Evolutionary conservation across 352 stramenopile species (phyloP).

Genomic region (Globisporangium nodosum): DNA sequence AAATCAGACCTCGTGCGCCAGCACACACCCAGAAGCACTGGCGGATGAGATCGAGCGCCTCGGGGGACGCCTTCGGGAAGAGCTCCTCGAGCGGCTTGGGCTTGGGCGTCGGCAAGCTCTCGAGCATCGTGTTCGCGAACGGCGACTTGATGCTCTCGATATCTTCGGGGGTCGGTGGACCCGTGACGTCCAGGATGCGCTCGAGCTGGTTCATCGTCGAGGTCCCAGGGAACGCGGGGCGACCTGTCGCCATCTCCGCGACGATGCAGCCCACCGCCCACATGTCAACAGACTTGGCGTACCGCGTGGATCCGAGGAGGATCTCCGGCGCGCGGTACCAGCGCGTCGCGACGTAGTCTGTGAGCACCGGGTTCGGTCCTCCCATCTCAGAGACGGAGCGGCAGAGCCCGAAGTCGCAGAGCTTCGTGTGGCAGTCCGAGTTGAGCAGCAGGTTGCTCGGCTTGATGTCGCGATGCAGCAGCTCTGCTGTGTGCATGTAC

Average conservation of each 20-base stretch:
- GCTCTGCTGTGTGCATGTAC: conserved; percentile 93
- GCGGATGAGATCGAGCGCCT: conserved; percentile 88
- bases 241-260: conserved; percentile 90
- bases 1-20: not conserved
- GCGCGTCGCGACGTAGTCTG: conserved; percentile 95
- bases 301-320: conserved; percentile 89
- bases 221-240: conserved; percentile 91
- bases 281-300: conserved; percentile 93
- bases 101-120: conserved; percentile 79
- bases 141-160: conserved; percentile 90
- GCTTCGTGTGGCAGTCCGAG: conserved; percentile 91
- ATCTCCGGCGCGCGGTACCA: conserved; percentile 97
- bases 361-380: conserved; percentile 82
- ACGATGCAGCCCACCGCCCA: conserved; percentile 94
- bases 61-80: conserved; percentile 81
- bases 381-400: conserved; percentile 86
- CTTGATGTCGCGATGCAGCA: conserved; percentile 96
- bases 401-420: conserved; percentile 96
- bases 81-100: conserved; percentile 78
- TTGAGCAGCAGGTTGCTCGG: conserved; percentile 96
- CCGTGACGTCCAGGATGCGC: conserved; percentile 94
- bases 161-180: conserved; percentile 83
- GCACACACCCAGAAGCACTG: conserved; percentile 75
- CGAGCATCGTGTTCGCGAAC: conserved; percentile 92
- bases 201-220: conserved; percentile 97